Evolutionary conservation across 768 basidiomycete genomes (phyloP).

Genomic region (Auricularia heimuer): DNA sequence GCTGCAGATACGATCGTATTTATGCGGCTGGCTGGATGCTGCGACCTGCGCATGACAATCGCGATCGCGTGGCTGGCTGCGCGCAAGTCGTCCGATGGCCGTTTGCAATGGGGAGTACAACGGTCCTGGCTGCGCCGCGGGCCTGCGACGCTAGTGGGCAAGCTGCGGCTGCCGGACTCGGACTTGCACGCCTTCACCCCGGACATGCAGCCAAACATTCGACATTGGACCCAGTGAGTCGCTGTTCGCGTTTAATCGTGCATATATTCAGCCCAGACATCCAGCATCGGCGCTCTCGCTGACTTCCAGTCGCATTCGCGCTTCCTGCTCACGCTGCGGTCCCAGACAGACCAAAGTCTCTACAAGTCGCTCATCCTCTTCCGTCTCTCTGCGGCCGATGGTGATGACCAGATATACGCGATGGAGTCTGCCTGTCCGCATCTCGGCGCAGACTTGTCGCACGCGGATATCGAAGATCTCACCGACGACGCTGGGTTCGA

Average conservation of each 20-base stretch:
- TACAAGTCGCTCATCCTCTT: slow-evolving; percentile 42
- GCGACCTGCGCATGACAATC: not conserved
- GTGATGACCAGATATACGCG: slow-evolving; percentile 44
- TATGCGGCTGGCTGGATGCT: not conserved
- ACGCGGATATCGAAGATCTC: slow-evolving; percentile 66
- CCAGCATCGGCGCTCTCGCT: slow-evolving; percentile 11
- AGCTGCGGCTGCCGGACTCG: not conserved
- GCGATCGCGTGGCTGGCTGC: not conserved
- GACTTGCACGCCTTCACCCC: too few species aligned
- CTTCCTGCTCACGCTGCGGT: slow-evolving; percentile 51
- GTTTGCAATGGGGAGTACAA: not conserved
- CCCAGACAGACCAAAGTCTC: slow-evolving; percentile 19
- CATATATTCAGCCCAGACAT: not conserved
- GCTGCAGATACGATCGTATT: not conserved
- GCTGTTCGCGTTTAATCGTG: not conserved
- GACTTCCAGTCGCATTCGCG: slow-evolving; percentile 40
- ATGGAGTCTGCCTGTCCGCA: slow-evolving; percentile 81
- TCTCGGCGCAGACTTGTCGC: slow-evolving; percentile 68
- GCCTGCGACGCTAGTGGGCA: not conserved
- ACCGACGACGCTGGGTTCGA: slow-evolving; percentile 23
- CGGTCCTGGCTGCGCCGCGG: not conserved
- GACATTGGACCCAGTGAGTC: not conserved
- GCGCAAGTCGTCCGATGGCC: not conserved
- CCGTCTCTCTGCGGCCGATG: slow-evolving; percentile 34
- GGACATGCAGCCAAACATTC: not conserved